Evolutionary conservation across 768 basidiomycete species (phyloP).

Genomic region (Pleurotus djamor): DNA sequence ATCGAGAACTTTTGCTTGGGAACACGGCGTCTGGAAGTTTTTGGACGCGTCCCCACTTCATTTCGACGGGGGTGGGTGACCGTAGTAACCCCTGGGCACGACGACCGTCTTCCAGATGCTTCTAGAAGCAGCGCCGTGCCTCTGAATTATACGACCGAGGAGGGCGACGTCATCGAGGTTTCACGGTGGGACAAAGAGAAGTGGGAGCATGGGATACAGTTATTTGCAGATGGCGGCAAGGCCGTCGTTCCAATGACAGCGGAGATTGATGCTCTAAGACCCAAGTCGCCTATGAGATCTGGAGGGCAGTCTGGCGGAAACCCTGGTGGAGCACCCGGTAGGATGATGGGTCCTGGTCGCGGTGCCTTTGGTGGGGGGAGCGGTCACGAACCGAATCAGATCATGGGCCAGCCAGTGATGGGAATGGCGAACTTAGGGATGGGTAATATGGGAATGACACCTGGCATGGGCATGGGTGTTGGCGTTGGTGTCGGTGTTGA

Average conservation of each 20-base stretch:
- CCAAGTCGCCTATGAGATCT: conserved; percentile 74
- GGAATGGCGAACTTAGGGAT: conserved; percentile 15
- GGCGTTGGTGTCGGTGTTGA: conserved; percentile 9
- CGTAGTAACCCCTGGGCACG: conserved; percentile 65
- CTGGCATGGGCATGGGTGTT: conserved; percentile 13
- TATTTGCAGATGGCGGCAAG: conserved; percentile 46
- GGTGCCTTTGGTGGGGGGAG: conserved; percentile 16
- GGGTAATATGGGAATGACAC: conserved; percentile 13
- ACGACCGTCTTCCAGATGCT: conserved; percentile 41
- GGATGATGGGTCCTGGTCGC: conserved; percentile 10
- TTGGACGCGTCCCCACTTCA: conserved; percentile 65
- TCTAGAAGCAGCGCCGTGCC: conserved; percentile 16
- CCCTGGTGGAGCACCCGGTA: conserved; percentile 15
- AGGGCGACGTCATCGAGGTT: conserved; percentile 32
- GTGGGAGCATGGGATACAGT: conserved; percentile 65
- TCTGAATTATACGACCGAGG: conserved; percentile 36
- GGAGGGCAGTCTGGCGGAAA: conserved; percentile 21
- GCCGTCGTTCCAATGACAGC: conserved; percentile 67
- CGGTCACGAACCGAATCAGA: conserved; percentile 24
- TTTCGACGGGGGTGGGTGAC: conserved; percentile 92
- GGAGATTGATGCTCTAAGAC: conserved; percentile 83
- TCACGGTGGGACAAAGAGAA: conserved; percentile 57
- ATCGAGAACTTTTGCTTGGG: conserved; percentile 99
- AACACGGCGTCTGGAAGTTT: conserved; percentile 86
- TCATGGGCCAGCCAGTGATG: conserved; percentile 31